phyloP scores from a whole-genome alignment of 371 early-diverging fungal genomes.

The Catenaria anguillulae region DNA sequence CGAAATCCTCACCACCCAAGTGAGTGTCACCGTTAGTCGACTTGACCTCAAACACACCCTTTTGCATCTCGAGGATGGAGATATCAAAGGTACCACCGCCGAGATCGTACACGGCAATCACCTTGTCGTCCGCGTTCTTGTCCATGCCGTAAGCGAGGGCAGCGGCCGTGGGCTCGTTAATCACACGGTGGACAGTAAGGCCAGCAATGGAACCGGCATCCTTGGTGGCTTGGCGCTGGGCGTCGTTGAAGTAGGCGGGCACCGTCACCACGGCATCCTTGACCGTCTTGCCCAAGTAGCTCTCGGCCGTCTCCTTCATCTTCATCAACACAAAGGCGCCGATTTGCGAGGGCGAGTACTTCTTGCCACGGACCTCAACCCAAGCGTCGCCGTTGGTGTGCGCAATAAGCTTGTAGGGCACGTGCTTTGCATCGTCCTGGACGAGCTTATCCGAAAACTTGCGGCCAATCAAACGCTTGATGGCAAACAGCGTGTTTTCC shows the following conservation, averaged over 20 bases:
- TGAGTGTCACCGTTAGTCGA: slow-evolving; percentile 94
- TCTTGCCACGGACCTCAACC: slow-evolving; percentile 83
- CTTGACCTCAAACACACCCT: slow-evolving; percentile 97
- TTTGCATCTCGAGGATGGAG: slow-evolving; percentile 91
- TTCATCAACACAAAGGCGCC: slow-evolving; percentile 85
- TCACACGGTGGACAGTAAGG: slow-evolving; percentile 89
- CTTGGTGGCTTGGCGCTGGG: slow-evolving; percentile 98
- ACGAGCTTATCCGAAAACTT: slow-evolving; percentile 75
- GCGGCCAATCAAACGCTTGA: slow-evolving; percentile 94
- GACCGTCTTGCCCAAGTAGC: slow-evolving; percentile 66
- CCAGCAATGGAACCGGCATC: slow-evolving; percentile 95
- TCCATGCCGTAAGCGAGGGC: slow-evolving; percentile 97
- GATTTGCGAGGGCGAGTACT: slow-evolving; percentile 90
- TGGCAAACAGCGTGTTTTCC: slow-evolving; percentile 84
- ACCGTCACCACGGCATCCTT: slow-evolving; percentile 85
- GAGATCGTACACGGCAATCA: slow-evolving; percentile 97
- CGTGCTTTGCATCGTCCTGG: slow-evolving; percentile 63
- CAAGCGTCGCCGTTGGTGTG: slow-evolving; percentile 96
- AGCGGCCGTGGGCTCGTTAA: slow-evolving; percentile 99
- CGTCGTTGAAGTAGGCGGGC: slow-evolving; percentile 82
- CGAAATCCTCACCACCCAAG: slow-evolving; percentile 99
- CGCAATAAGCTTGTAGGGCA: slow-evolving; percentile 79
- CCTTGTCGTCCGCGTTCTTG: slow-evolving; percentile 67
- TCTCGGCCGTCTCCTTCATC: slow-evolving; percentile 92
- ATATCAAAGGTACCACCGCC: slow-evolving; percentile 99